phyloP scores from a whole-genome alignment of 176 grass and related monocot species.

The Musa acuminata region DNA sequence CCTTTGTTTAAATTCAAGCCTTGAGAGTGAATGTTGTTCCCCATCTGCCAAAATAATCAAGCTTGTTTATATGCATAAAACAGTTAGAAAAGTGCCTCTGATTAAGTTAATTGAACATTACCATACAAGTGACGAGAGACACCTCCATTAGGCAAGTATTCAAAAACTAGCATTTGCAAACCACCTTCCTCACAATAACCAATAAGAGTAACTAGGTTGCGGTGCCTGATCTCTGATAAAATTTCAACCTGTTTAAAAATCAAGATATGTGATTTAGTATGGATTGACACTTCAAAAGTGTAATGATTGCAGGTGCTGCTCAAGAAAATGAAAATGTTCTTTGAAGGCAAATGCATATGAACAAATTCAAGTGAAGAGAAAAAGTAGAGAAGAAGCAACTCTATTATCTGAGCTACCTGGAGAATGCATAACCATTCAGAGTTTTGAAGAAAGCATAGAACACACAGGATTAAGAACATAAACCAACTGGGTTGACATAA shows the following conservation, averaged over 20 bases:
- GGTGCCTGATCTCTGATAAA: constrained; percentile 69
- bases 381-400: neutral
- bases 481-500: neutral
- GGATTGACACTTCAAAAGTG: neutral
- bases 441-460: neutral
- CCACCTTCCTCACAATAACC: constrained; percentile 85
- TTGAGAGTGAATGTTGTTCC: constrained; percentile 41
- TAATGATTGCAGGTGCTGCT: neutral
- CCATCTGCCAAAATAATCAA: constrained; percentile 32
- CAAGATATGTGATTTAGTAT: neutral
- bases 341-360: neutral
- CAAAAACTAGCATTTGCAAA: constrained; percentile 73
- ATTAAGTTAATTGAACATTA: constrained; percentile 29
- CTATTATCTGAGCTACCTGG: neutral
- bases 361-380: neutral
- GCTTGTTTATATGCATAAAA: neutral
- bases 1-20: constrained; percentile 94
- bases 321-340: neutral
- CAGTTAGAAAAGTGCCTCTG: neutral
- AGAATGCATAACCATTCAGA: neutral
- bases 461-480: neutral
- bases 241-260: constrained; percentile 36
- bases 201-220: constrained; percentile 67
- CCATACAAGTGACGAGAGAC: constrained; percentile 67
- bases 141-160: constrained; percentile 89